Conservation (phyloP, 2,329 filamentous ascomycete genomes). For the Cytospora piceae region DNA sequence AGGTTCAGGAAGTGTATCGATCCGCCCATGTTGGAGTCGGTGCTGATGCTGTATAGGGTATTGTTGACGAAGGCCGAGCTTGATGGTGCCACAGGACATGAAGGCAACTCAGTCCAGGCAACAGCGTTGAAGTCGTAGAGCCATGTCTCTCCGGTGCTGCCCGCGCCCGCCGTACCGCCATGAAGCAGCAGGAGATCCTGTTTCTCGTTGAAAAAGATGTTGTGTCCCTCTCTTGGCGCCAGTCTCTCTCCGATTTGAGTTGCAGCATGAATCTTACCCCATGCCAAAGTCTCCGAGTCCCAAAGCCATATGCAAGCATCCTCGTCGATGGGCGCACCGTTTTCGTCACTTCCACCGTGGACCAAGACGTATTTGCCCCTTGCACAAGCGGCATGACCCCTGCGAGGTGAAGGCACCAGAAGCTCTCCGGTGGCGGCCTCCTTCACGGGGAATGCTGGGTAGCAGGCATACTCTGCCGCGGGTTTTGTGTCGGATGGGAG, state of each 20-base stretch:
- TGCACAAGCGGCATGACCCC: slow-evolving; percentile 43
- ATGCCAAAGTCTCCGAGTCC: slow-evolving; percentile 42
- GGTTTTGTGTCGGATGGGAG: slow-evolving; percentile 48
- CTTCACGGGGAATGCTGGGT: slow-evolving; percentile 38
- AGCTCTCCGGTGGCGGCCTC: slow-evolving; percentile 36
- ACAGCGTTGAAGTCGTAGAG: slow-evolving; percentile 52
- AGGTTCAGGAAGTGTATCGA: slow-evolving; percentile 43
- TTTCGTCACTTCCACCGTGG: slow-evolving; percentile 42
- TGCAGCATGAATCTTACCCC: slow-evolving; percentile 39
- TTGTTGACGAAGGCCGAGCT: slow-evolving; percentile 49
- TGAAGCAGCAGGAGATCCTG: slow-evolving; percentile 57
- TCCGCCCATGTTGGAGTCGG: slow-evolving; percentile 40
- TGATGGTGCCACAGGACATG: slow-evolving; percentile 43
- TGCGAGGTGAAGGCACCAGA: slow-evolving; percentile 40
- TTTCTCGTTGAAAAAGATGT: slow-evolving; percentile 43
- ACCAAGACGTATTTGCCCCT: slow-evolving; percentile 40
- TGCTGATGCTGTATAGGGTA: slow-evolving; percentile 51
- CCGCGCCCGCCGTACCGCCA: slow-evolving; percentile 45
- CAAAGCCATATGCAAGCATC: slow-evolving; percentile 44
- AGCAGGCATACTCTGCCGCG: slow-evolving; percentile 40
- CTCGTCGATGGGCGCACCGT: slow-evolving; percentile 39
- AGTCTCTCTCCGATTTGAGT: slow-evolving; percentile 40
- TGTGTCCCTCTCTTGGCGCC: slow-evolving; percentile 39
- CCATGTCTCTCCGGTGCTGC: slow-evolving; percentile 49
- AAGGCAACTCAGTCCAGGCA: slow-evolving; percentile 55